Evolutionary conservation across 2,329 filamentous ascomycete genomes (phyloP), one percentile per base, ranked within the genome.

Genomic region (Paracamarosporium sp.): DNA sequence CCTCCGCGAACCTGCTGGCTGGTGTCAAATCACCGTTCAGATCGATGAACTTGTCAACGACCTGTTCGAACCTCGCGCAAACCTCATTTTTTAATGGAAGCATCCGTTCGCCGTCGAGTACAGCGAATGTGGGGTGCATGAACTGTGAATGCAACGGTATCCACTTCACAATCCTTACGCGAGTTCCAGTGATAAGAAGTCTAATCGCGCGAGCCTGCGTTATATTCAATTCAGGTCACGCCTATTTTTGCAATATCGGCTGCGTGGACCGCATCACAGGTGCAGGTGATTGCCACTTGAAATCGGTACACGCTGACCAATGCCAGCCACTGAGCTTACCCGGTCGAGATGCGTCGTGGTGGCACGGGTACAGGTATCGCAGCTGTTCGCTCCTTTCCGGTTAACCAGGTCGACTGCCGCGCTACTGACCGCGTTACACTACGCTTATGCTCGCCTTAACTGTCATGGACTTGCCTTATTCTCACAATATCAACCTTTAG

Each of bases 371-470:
- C 15, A 7, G 20, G 8, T 24, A 22, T 35, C 13, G 30, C 45
- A 47, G 25, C 24, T 53, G 17, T 41, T 53, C 27, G 22, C 12
- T 45, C 15, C 20, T n/a, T 24, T 24, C n/a, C 41, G 38, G 27
- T 17, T 28, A 33, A 52, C 48, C 40, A 25, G 31, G 28, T 28
- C 15, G 35, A 40, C 52, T 50, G 41, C 53, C 56, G 52, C 47
- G 35, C 17, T 59, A 43, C 45, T 46, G 41, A 27, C 8, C 5
- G 24, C 40, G 22, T 54, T 40, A 47, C 31, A 36, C 28, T 47
- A 57, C 59, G 56, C 56, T 48, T 62, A 53, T 30, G 20, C 33
- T 46, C 12, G 31, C 36, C 20, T 25, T 30, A 44, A 15, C 4
- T 27, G 24, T 13, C 13, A 30, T 43, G n/a, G n/a, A n/a, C 35